Conservation (phyloP, 169 alveolate genomes). For the Plasmodium inui region DNA sequence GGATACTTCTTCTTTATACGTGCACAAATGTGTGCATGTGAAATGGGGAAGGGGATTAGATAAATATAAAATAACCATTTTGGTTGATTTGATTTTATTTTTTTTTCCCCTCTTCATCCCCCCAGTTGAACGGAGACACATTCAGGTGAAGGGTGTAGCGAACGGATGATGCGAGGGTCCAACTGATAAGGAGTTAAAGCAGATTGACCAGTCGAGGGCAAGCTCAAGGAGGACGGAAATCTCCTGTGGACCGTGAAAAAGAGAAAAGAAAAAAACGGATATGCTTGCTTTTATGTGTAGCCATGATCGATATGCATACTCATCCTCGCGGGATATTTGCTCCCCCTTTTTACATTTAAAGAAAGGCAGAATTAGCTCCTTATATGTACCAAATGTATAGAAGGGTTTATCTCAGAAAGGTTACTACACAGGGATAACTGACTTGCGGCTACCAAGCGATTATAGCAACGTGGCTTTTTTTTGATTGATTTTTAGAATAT, state of each 20-base stretch:
- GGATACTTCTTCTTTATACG: neutral
- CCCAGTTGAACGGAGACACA: neutral
- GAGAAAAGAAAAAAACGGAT: neutral
- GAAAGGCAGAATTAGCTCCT: neutral
- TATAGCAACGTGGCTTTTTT: neutral
- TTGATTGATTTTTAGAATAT: neutral
- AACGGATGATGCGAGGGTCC: neutral
- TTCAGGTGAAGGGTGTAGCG: neutral
- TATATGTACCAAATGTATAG: neutral
- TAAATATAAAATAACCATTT: neutral
- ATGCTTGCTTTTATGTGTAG: neutral
- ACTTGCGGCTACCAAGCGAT: neutral
- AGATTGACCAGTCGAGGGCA: neutral
- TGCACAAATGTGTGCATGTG: neutral
- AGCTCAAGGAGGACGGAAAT: slow-evolving; percentile 6
- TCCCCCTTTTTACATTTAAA: neutral
- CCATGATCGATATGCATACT: neutral
- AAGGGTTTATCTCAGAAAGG: neutral
- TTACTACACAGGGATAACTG: neutral
- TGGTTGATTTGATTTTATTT: neutral
- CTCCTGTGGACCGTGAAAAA: neutral
- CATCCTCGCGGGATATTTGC: neutral
- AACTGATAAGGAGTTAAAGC: neutral
- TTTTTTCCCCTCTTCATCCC: neutral
- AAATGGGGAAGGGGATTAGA: neutral